A percentile compares a stretch with the other conserved stretches of the same genome.
These are phyloP conservation scores for Candida insectorum DNA, from an alignment of 805 yeast species.

Conservation along the genomic window DNA sequence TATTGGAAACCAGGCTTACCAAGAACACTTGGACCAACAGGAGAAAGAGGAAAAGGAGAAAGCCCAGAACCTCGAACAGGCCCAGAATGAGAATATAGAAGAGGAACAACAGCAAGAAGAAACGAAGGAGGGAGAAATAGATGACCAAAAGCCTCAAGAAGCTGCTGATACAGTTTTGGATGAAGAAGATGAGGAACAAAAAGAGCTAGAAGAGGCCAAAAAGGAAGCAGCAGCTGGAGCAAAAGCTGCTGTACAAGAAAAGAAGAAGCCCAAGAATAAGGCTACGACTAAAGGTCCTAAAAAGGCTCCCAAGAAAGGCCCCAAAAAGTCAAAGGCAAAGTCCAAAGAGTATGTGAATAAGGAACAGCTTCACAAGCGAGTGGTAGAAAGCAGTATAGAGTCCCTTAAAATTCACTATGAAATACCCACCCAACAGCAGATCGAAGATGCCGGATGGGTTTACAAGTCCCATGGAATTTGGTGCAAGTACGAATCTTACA, in stretches of 20 bases:
- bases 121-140: constrained; percentile 2
- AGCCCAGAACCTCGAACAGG: constrained; percentile 4
- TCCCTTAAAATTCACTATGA: constrained; percentile 10
- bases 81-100: no score
- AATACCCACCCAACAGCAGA: constrained; percentile 34
- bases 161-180: constrained; percentile 6
- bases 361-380: constrained; percentile 2
- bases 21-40: constrained; percentile 6
- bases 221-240: neutral
- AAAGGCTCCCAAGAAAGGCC: constrained; percentile 3
- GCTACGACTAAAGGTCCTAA: neutral
- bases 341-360: no score
- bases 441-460: constrained; percentile 45
- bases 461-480: constrained; percentile 51
- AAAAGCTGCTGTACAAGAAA: neutral
- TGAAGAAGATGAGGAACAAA: constrained; percentile 3
- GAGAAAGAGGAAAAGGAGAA: constrained; percentile 7
- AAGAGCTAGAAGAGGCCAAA: constrained; percentile 3
- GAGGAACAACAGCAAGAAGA: constrained; percentile 3
- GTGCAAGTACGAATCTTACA: constrained; percentile 49
- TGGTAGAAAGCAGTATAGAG: constrained; percentile 7
- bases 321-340: constrained; percentile 6
- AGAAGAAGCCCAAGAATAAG: constrained; percentile 1
- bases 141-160: constrained; percentile 2
- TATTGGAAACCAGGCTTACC: constrained; percentile 9